Percentiles rank a stretch among this genome's conserved stretches.
Evolutionary conservation across 2,329 filamentous ascomycete species (phyloP).

Genomic region (Helminthosporium solani): DNA sequence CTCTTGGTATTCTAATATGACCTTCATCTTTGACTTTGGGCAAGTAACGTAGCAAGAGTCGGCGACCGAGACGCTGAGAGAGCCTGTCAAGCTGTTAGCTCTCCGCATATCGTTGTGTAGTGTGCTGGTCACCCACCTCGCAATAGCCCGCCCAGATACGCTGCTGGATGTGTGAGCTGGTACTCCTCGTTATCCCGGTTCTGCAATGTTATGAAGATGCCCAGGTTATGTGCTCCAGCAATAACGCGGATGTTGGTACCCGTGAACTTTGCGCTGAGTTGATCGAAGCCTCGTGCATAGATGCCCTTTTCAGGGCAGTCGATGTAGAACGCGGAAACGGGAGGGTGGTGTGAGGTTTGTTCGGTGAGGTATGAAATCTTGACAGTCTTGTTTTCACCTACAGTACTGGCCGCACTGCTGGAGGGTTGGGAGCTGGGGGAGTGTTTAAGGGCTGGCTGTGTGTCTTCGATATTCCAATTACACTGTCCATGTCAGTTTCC

Average conservation of each 20-base stretch:
- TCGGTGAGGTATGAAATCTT: conserved; percentile 93
- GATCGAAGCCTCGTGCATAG: conserved; percentile 85
- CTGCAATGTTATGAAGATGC: conserved; percentile 88
- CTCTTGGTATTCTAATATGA: conserved; percentile 88
- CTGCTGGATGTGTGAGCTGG: conserved; percentile 91
- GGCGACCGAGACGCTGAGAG: conserved; percentile 85
- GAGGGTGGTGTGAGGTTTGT: conserved; percentile 96
- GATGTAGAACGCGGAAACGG: conserved; percentile 93
- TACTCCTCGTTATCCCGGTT: conserved; percentile 85
- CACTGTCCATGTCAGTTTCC: conserved; percentile 57
- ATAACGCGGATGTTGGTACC: conserved; percentile 90
- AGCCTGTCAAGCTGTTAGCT: conserved; percentile 47
- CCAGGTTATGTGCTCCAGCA: conserved; percentile 89
- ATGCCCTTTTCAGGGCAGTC: conserved; percentile 90
- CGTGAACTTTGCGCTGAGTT: conserved; percentile 96
- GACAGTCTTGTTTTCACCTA: conserved; percentile 54
- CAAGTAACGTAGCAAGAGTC: conserved; percentile 89
- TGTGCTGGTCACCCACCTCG: conserved; percentile 55
- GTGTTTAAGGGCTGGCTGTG: conserved; percentile 60
- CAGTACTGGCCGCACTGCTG: conserved; percentile 39
- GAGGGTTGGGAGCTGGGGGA: conserved; percentile 45
- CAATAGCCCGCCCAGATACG: conserved; percentile 83
- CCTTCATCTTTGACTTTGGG: conserved; percentile 85
- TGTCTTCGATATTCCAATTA: conserved; percentile 90
- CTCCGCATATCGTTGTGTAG: not conserved